Evolutionary conservation across 176 grass and related monocot genomes (phyloP).

Genomic region (Oryza australiensis): DNA sequence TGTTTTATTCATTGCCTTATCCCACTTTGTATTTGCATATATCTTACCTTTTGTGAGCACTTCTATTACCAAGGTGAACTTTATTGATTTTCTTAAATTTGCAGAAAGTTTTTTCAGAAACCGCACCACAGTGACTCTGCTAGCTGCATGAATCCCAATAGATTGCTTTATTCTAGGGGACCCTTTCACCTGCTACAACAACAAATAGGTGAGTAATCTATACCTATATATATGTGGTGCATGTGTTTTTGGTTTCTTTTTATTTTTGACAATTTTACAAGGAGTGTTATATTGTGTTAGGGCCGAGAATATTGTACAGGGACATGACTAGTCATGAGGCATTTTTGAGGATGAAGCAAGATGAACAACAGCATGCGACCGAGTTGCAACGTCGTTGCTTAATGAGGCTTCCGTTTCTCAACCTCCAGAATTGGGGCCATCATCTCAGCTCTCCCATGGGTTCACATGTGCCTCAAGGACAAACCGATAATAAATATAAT

Average conservation of each 20-base stretch:
- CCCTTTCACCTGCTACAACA: constrained; percentile 61
- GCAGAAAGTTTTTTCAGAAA: constrained; percentile 39
- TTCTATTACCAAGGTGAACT: no score
- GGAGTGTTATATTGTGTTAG: constrained; percentile 27
- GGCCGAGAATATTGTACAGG: constrained; percentile 52
- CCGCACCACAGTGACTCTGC: constrained; percentile 55
- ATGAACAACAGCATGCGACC: constrained; percentile 63
- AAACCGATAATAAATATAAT: constrained; percentile 36
- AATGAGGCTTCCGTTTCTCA: constrained; percentile 63
- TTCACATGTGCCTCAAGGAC: constrained; percentile 1
- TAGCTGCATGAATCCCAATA: constrained; percentile 53
- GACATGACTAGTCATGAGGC: constrained; percentile 51
- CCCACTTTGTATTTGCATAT: neutral
- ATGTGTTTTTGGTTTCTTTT: neutral
- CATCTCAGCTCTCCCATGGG: constrained; percentile 22
- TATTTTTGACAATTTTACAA: neutral
- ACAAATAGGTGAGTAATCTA: constrained; percentile 66
- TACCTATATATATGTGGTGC: neutral
- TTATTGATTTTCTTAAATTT: neutral
- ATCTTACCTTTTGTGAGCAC: no score
- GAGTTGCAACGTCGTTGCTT: constrained; percentile 64
- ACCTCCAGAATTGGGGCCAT: constrained; percentile 47
- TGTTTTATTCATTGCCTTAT: neutral
- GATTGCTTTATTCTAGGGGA: constrained; percentile 57
- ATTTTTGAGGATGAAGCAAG: constrained; percentile 65